Percentiles rank a stretch among this genome's conserved stretches.
Conservation (phyloP, 176 grass and related monocot genomes). For the Neostapfia colusana region DNA sequence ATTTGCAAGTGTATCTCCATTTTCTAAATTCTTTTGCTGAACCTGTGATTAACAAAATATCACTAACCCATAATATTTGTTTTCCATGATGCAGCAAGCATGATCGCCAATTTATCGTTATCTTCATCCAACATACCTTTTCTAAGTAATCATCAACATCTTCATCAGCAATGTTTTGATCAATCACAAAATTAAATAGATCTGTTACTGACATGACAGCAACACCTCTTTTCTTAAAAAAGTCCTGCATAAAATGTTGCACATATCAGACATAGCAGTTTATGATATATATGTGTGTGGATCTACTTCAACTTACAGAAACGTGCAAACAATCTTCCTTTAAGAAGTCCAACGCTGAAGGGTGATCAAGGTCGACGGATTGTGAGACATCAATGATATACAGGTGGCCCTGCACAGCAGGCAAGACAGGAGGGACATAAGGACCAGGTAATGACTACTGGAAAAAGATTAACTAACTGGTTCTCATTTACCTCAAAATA, state of each 20-base stretch:
- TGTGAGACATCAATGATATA: conserved; percentile 99
- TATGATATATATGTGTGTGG: background rate
- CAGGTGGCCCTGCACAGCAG: conserved; percentile 71
- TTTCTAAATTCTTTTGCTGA: conserved; percentile 82
- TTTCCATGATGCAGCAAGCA: background rate
- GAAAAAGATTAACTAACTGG: conserved; percentile 21
- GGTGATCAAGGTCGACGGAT: conserved; percentile 93
- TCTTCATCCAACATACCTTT: conserved; percentile 56
- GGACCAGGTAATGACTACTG: background rate
- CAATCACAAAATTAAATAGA: conserved; percentile 88
- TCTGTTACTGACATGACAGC: conserved; percentile 73
- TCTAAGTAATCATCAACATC: conserved; percentile 82
- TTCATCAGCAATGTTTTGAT: conserved; percentile 76
- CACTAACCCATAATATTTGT: conserved; percentile 20
- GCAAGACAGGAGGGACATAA: background rate
- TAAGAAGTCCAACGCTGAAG: conserved; percentile 77
- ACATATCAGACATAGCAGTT: background rate
- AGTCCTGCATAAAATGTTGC: conserved; percentile 57
- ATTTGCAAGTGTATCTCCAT: conserved; percentile 44
- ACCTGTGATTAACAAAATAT: conserved; percentile 50
- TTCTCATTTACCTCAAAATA: conserved; percentile 83
- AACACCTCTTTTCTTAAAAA: conserved; percentile 87
- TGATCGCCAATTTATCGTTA: background rate
- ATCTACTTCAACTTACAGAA: conserved; percentile 58
- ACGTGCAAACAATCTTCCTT: conserved; percentile 99